Evolutionary conservation across 148 eudicot genomes (phyloP), one percentile per base, ranked within the genome.

Genomic region (Rhododendron vialii): DNA sequence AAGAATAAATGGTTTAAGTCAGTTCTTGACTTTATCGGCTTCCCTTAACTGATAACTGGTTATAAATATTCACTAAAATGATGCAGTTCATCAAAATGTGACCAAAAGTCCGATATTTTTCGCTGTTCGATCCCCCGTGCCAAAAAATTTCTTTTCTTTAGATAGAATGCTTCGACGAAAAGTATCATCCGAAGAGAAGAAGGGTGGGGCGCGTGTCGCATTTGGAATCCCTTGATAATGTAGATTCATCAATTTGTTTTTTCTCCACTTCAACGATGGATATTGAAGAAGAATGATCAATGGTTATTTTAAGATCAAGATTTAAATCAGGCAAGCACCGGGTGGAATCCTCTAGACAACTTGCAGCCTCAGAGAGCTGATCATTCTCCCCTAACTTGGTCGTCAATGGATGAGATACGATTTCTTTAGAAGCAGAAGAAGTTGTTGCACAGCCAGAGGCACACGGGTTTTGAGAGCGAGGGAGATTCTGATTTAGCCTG

Each of bases 271-370:
- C 48, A 74, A 26, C 45, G 30, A 26, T 82, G 50, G 51, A 45
- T 33, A 81, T 43, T 35, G 83, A 81, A 35, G 61, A 33, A 61
- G 75, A n/a, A 24, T 9, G 20, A 50, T n/a, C 13, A 35, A 28
- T 30, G 3, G 74, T 61, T 3, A 61, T 38, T 61, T 15, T 24
- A 63, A 82, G 84, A 24, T 82, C 84, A 59, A 82, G 84, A 22
- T 61, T 82, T 63, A 82, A 41, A 61, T 82, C 84, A 1, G 84
- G 84, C 75, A 82, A 61, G 35, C 51, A 69, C 75, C 35, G 17
- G 2, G 75, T 82, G 36, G 84, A 45, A 17, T 82, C 74, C 35
- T 82, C 84, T 41, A 82, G n/a, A 61, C 74, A 82, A 82, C 84
- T 82, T 24, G 33, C 84, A 63, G 22, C 75, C 43, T 82, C 84